Evolutionary conservation across 352 stramenopile genomes (phyloP).

Genomic region (Pilasporangium apinafurcum): DNA sequence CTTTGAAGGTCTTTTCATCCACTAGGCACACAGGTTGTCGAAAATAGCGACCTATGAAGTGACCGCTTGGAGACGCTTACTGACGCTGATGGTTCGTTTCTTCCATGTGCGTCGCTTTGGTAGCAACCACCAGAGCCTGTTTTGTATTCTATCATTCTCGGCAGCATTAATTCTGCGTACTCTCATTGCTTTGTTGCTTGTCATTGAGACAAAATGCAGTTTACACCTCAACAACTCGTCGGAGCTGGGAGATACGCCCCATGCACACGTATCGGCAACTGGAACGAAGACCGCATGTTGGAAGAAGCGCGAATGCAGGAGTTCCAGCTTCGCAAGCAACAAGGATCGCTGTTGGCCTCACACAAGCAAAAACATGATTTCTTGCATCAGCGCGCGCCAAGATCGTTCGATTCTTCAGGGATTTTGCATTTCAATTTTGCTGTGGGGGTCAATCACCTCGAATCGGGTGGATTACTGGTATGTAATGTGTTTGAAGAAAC

Average conservation of each 20-base stretch:
- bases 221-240: slow-evolving; percentile 87
- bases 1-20: too few species aligned
- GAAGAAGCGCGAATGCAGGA: slow-evolving; percentile 83
- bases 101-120: too few species aligned
- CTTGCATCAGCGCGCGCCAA: slow-evolving; percentile 55
- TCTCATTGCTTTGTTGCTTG: too few species aligned
- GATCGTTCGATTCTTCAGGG: slow-evolving; percentile 31
- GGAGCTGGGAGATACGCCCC: slow-evolving; percentile 76
- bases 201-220: slow-evolving; percentile 83
- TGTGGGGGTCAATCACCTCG: slow-evolving; percentile 43
- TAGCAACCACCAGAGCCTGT: too few species aligned
- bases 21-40: too few species aligned
- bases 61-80: too few species aligned
- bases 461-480: slow-evolving; percentile 40
- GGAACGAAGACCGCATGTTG: slow-evolving; percentile 88
- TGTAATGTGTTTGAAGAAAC: slow-evolving; percentile 85
- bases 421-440: slow-evolving; percentile 48
- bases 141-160: too few species aligned
- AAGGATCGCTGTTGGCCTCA: slow-evolving; percentile 72
- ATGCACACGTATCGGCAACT: slow-evolving; percentile 82
- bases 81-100: too few species aligned
- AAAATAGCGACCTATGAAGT: too few species aligned
- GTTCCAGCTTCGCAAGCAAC: slow-evolving; percentile 73
- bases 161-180: too few species aligned
- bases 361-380: slow-evolving; percentile 79